Base-by-base conservation (phyloP, 805 yeast genomes). In the Starmerella vaccinii region DNA sequence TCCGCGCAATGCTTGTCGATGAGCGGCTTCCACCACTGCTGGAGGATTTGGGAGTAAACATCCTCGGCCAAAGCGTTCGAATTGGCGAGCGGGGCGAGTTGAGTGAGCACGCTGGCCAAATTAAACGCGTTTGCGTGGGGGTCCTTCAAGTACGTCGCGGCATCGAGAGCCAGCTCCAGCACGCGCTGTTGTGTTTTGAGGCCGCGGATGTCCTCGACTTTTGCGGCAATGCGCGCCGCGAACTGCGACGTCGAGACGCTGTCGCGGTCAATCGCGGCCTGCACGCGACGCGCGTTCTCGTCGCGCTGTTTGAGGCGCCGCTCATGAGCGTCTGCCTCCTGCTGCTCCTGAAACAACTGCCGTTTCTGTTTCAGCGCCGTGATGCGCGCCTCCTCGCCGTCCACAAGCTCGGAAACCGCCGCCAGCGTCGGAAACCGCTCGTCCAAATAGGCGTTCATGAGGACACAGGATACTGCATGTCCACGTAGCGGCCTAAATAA, bases 391-490 rank as follows among this genome's bases (percentile, higher is more conserved):
- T 34, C 44, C 26, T 49, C 47, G 30, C 44, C 38, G 18, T 45
- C 47, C 33, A 52, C 38, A 32, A 52, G 47, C 30, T 38, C 44
- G 13, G 49, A 16, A 13, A 61, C 49, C 37, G 49, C 51, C 27
- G 53, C 61, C 46, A 56, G 47, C 15, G 54, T 56, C 34, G 61
- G 57, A 53, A 62, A 61, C 38, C 34, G 51, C 30, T 49, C 47
- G 54, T 62, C 64, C 49, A 61, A 48, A 35, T 52, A 57, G 9
- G 37, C 35, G 23, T 40, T 41, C 50, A 48, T 48, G 34, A 2
- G 16, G 43, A 24, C 13, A 39, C 43, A n/a, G 30, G 43, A 39
- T 39, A 39, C 43, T 38, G n/a, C 27, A 13, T 21, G 22, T 12
- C 26, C 41, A 23, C 41, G 41, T 23, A 19, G 22, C 13, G 13